phyloP scores from a whole-genome alignment of 2,329 filamentous ascomycete genomes.

The Coniochaeta sp. region DNA sequence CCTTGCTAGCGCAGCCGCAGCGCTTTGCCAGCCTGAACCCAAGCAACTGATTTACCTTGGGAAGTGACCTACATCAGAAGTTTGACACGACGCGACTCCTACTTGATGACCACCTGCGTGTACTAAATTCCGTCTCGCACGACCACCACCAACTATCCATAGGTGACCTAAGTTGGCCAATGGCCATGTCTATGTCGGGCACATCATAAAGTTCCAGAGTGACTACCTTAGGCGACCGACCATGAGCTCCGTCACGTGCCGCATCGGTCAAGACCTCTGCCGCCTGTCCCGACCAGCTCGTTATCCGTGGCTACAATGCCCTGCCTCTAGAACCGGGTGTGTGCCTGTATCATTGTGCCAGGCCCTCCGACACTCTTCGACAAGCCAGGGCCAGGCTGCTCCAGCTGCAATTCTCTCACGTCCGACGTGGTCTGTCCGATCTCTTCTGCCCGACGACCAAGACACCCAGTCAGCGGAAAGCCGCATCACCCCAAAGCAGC shows the following conservation, averaged over 20 bases:
- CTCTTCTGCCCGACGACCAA: conserved; percentile 43
- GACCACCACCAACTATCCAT: background rate
- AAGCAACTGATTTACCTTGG: too few species aligned
- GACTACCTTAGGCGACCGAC: background rate
- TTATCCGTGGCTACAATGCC: background rate
- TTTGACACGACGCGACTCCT: background rate
- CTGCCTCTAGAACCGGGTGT: background rate
- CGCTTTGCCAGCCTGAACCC: background rate
- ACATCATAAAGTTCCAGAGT: background rate
- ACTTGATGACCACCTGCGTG: background rate
- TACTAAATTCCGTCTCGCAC: background rate
- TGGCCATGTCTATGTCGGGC: background rate
- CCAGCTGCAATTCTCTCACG: conserved; percentile 43
- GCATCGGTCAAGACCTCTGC: background rate
- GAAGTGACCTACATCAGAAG: background rate
- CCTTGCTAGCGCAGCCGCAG: background rate
- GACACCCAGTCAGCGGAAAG: conserved; percentile 15
- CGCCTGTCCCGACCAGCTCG: background rate
- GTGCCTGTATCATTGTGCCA: background rate
- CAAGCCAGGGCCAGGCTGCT: background rate
- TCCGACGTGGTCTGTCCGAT: conserved; percentile 78
- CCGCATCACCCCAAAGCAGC: conserved; percentile 55
- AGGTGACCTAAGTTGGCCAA: background rate
- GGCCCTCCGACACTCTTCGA: background rate
- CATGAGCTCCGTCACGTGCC: background rate